Percentiles rank a stretch among this genome's conserved stretches.
Conservation (phyloP, 2,329 filamentous ascomycete species). For the Fusarium tuaranense region DNA sequence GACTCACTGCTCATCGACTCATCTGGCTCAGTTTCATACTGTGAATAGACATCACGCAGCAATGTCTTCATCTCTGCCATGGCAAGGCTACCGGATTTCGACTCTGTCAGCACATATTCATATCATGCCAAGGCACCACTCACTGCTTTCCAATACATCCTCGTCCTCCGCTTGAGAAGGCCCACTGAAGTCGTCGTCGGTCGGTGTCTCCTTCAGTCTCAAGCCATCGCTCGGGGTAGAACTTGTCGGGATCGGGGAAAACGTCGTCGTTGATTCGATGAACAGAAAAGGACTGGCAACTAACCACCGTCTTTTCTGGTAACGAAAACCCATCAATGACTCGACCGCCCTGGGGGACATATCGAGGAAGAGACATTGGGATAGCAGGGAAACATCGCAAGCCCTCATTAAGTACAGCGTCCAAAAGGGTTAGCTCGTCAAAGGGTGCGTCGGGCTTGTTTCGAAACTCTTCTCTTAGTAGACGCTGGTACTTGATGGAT, state of each 20-base stretch:
- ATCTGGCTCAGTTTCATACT: constrained; percentile 67
- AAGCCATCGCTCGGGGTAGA: constrained; percentile 88
- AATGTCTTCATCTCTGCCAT: constrained; percentile 76
- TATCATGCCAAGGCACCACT: constrained; percentile 48
- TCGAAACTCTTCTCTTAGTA: constrained; percentile 64
- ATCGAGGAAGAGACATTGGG: constrained; percentile 74
- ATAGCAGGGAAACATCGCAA: constrained; percentile 73
- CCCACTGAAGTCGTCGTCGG: constrained; percentile 71
- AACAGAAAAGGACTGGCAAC: constrained; percentile 71
- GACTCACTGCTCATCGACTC: constrained; percentile 62
- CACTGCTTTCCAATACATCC: constrained; percentile 77
- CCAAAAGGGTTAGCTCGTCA: constrained; percentile 68
- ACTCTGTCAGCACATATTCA: background rate
- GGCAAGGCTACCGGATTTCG: constrained; percentile 59
- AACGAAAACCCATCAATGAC: constrained; percentile 66
- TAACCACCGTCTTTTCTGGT: constrained; percentile 67
- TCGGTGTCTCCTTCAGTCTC: constrained; percentile 79
- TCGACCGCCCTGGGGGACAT: constrained; percentile 66
- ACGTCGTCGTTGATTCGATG: constrained; percentile 72
- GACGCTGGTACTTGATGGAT: constrained; percentile 62
- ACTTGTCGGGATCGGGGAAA: constrained; percentile 82
- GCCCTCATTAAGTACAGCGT: constrained; percentile 72
- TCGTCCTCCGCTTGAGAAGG: constrained; percentile 73
- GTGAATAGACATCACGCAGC: constrained; percentile 71
- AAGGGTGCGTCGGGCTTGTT: constrained; percentile 53